Evolutionary conservation across 179 eudicot species (phyloP).

Genomic region (Beta lomatogona): DNA sequence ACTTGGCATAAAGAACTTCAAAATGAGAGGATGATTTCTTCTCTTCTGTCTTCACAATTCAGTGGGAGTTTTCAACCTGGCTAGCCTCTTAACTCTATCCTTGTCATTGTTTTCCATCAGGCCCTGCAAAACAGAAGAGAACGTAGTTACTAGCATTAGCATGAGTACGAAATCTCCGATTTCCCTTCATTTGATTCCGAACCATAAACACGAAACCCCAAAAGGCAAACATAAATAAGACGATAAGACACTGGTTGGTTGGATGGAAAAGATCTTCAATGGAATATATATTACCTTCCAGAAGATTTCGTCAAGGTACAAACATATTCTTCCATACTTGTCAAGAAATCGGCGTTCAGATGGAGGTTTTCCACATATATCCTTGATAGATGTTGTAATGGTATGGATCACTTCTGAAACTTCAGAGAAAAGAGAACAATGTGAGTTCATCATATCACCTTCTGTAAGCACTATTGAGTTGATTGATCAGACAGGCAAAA

Average conservation of each 20-base stretch:
- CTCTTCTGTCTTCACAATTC: constrained; percentile 42
- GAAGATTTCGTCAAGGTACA: constrained; percentile 30
- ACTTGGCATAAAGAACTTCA: background rate
- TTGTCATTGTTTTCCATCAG: constrained; percentile 72
- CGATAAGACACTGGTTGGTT: background rate
- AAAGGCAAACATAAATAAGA: background rate
- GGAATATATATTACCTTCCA: constrained; percentile 25
- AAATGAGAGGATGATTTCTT: background rate
- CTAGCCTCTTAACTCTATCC: constrained; percentile 67
- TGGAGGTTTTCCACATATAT: constrained; percentile 31
- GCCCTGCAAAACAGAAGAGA: constrained; percentile 44
- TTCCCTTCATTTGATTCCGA: too few species aligned
- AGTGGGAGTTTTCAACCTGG: constrained; percentile 69
- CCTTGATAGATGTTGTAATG: constrained; percentile 26
- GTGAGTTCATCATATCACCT: background rate
- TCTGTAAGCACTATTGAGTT: background rate
- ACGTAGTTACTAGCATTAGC: background rate
- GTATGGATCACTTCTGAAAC: constrained; percentile 29
- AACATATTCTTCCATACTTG: constrained; percentile 32
- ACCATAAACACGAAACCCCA: background rate
- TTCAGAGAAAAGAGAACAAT: background rate
- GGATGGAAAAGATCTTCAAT: background rate
- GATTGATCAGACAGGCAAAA: background rate
- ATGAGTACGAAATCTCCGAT: background rate
- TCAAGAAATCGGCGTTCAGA: constrained; percentile 31